phyloP scores from a whole-genome alignment of 2,329 filamentous ascomycete species.

The Peltaster fructicola region DNA sequence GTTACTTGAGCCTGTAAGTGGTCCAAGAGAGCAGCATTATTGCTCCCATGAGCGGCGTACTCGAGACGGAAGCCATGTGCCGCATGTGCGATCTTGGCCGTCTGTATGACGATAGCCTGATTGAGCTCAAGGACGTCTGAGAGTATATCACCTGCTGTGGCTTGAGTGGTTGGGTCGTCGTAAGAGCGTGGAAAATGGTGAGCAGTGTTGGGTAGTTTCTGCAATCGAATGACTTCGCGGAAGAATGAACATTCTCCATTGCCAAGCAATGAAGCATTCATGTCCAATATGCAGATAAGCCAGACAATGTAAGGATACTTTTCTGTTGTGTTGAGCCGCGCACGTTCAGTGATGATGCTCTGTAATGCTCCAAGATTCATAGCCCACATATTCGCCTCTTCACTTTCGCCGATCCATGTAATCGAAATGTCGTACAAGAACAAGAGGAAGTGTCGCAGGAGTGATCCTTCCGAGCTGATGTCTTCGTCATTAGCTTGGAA shows the following conservation, averaged over 20 bases:
- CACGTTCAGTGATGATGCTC: conserved; percentile 9
- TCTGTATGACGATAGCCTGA: conserved; percentile 27
- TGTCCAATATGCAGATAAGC: conserved; percentile 36
- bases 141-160: conserved; percentile 10
- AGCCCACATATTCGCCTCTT: conserved; percentile 34
- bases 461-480: conserved; percentile 37
- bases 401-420: conserved; percentile 12
- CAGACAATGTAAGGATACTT: conserved; percentile 35
- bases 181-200: too few relatives aligned
- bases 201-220: conserved; percentile 33
- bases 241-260: conserved; percentile 34
- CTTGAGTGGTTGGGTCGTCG: conserved; percentile 7
- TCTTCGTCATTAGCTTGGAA: conserved; percentile 32
- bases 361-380: conserved; percentile 35
- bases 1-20: conserved; percentile 11
- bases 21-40: conserved; percentile 7
- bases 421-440: conserved; percentile 36
- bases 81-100: conserved; percentile 27
- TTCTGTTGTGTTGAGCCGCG: conserved; percentile 17
- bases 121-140: conserved; percentile 27
- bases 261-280: conserved; percentile 37
- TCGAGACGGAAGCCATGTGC: conserved; percentile 24
- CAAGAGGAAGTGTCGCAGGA: conserved; percentile 39
- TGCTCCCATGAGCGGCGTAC: conserved; percentile 6
- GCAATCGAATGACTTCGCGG: conserved; percentile 27